These are phyloP conservation scores for Pythium vanterpoolii DNA, from an alignment of 352 stramenopile genomes.

Conservation along the genomic window DNA sequence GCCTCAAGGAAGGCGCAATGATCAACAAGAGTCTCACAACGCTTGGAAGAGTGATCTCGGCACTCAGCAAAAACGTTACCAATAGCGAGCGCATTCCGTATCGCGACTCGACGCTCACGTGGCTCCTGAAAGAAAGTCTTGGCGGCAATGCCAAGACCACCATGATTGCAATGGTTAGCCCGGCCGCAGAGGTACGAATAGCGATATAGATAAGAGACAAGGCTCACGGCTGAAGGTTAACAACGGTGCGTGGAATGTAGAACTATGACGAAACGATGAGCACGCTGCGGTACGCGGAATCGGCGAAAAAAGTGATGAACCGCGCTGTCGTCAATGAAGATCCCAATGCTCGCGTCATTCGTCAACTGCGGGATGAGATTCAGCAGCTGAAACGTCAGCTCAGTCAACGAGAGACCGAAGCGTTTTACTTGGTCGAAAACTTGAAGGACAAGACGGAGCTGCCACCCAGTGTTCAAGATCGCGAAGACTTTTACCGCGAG, in stretches of 20 bases:
- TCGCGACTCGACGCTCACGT: constrained; percentile 83
- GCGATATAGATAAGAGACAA: background rate
- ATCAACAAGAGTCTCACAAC: constrained; percentile 92
- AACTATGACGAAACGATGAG: constrained; percentile 88
- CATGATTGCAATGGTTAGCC: constrained; percentile 87
- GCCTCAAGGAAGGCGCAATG: constrained; percentile 89
- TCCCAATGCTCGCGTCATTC: constrained; percentile 75
- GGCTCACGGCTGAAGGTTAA: background rate
- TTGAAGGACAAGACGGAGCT: constrained; percentile 19
- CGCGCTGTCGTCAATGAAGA: constrained; percentile 81
- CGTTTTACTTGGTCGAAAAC: constrained; percentile 27
- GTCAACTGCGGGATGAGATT: constrained; percentile 72
- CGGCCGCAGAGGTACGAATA: constrained; percentile 52
- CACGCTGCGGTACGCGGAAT: constrained; percentile 80
- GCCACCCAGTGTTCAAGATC: constrained; percentile 14
- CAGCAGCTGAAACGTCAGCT: constrained; percentile 49
- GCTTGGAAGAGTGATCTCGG: constrained; percentile 85
- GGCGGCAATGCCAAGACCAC: constrained; percentile 86
- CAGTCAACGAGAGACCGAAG: constrained; percentile 24
- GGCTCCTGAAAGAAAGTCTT: constrained; percentile 84
- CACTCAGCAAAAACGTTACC: constrained; percentile 59
- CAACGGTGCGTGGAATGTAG: constrained; percentile 15
- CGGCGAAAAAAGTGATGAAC: constrained; percentile 82
- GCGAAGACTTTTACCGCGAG: constrained; percentile 23
- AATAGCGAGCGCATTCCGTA: constrained; percentile 72